Base-by-base conservation (phyloP, 192 early-diverging fungal genomes). In the Podila horticola region DNA sequence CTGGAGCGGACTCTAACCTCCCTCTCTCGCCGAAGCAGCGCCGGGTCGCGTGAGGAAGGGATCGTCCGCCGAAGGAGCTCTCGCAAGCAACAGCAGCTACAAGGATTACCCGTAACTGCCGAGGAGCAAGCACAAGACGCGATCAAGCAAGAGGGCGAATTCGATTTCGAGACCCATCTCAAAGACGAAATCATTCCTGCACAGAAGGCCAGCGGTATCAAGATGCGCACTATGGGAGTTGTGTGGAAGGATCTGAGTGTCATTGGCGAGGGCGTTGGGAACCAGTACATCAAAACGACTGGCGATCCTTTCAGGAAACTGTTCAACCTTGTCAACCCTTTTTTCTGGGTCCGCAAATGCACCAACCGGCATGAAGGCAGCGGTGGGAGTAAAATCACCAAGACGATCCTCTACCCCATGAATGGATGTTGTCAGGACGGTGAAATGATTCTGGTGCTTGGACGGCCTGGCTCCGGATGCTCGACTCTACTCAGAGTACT, bases 381-480 rank as follows among this genome's bases (percentile, higher is more conserved):
- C 30, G 28, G 30, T 92, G 62, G 30, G 11, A 79, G 62, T 24
- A 66, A 41, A 24, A 13, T 64, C 24, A 72, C 70, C 20, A 68
- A 67, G 65, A 83, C 66, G 22, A 91, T 95, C 64, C 82, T 95
- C 17, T 64, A 83, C 31, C 72, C 84, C 10, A 71, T 91, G 61
- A 87, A 81, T 11, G 95, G 95, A 38, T 90, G 89, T 61, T 83
- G 89, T 36, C 86, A 90, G 51, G 90, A 91, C 12, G 93, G 95
- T 33, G 92, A 96, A 67, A 89, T 91, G 87, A 69, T 88, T 12
- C 77, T 93, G 41, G 92, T 94, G 1, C 85, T 95, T 31, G 92
- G 92, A 6, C 82, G 89, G 19, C 92, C 92, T 0, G 92, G 91
- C 15, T 76, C 91, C 5, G 92, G 92, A 15, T 92, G 91, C 73